A percentile compares a stretch with the other conserved stretches of the same genome.
Conservation (phyloP, 768 basidiomycete species). For the Chiua virens region DNA sequence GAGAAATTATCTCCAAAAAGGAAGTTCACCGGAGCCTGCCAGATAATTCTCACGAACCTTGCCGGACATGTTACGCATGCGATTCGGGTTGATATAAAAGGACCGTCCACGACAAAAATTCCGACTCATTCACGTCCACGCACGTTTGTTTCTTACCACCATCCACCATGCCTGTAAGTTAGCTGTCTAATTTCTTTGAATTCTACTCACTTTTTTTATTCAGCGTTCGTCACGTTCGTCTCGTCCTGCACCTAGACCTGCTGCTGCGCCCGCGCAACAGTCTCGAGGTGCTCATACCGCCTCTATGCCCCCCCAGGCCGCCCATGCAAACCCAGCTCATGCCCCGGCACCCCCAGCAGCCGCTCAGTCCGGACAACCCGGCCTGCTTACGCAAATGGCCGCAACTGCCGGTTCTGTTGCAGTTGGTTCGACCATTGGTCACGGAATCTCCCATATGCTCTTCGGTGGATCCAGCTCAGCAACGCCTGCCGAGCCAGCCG, state of each 20-base stretch:
- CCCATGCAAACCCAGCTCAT: slow-evolving; percentile 44
- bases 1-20: slow-evolving; percentile 10
- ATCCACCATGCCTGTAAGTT: slow-evolving; percentile 50
- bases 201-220: background rate
- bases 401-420: slow-evolving; percentile 91
- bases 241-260: slow-evolving; percentile 54
- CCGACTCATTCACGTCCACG: background rate
- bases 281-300: slow-evolving; percentile 50
- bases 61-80: slow-evolving; percentile 22
- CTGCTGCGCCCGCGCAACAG: slow-evolving; percentile 48
- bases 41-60: slow-evolving; percentile 14
- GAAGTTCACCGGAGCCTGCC: background rate
- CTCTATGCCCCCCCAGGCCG: slow-evolving; percentile 42
- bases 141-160: slow-evolving; percentile 19
- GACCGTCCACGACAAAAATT: slow-evolving; percentile 15
- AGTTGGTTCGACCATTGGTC: slow-evolving; percentile 83
- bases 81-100: slow-evolving; percentile 22
- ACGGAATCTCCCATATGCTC: slow-evolving; percentile 88
- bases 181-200: background rate
- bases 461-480: slow-evolving; percentile 65
- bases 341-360: slow-evolving; percentile 41
- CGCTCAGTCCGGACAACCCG: slow-evolving; percentile 53
- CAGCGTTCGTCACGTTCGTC: slow-evolving; percentile 82
- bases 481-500: slow-evolving; percentile 47
- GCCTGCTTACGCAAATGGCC: slow-evolving; percentile 82